Evolutionary conservation across 2,329 filamentous ascomycete species (phyloP).

Genomic region (Colletotrichum somersetense): DNA sequence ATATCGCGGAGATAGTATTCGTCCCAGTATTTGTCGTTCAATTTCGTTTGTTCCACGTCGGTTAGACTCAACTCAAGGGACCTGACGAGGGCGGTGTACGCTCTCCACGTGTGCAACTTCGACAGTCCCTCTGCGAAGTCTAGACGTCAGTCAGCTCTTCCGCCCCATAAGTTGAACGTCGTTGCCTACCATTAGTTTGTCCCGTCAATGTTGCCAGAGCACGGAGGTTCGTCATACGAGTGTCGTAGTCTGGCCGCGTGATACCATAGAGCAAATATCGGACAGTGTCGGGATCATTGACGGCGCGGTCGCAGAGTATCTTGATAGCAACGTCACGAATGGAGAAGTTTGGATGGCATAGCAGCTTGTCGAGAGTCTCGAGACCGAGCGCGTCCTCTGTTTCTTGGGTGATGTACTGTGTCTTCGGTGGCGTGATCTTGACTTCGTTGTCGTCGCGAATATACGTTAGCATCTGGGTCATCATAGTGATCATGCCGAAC

Average conservation of each 20-base stretch:
- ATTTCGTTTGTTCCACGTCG: constrained; percentile 63
- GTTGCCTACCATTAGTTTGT: constrained; percentile 47
- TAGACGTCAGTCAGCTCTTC: constrained; percentile 44
- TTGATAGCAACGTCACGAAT: constrained; percentile 77
- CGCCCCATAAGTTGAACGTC: background rate
- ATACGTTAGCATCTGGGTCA: constrained; percentile 69
- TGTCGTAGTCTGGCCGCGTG: constrained; percentile 69
- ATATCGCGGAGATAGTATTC: constrained; percentile 74
- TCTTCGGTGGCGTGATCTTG: constrained; percentile 72
- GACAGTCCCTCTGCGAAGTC: constrained; percentile 55
- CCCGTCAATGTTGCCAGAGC: constrained; percentile 68
- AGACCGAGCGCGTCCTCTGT: constrained; percentile 79
- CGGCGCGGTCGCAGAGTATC: constrained; percentile 67
- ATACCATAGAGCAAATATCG: constrained; percentile 68
- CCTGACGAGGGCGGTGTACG: constrained; percentile 69
- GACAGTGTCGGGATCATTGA: constrained; percentile 69
- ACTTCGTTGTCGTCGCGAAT: constrained; percentile 76
- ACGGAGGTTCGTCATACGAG: constrained; percentile 68
- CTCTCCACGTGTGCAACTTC: constrained; percentile 63
- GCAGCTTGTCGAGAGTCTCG: constrained; percentile 75
- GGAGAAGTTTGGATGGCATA: constrained; percentile 78
- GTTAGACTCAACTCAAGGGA: constrained; percentile 69
- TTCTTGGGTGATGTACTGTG: constrained; percentile 80
- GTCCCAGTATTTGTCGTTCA: constrained; percentile 70
- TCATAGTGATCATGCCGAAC: constrained; percentile 67